Base-by-base conservation (phyloP, 2,329 filamentous ascomycete species). In the Beauveria scarabaeidicola region DNA sequence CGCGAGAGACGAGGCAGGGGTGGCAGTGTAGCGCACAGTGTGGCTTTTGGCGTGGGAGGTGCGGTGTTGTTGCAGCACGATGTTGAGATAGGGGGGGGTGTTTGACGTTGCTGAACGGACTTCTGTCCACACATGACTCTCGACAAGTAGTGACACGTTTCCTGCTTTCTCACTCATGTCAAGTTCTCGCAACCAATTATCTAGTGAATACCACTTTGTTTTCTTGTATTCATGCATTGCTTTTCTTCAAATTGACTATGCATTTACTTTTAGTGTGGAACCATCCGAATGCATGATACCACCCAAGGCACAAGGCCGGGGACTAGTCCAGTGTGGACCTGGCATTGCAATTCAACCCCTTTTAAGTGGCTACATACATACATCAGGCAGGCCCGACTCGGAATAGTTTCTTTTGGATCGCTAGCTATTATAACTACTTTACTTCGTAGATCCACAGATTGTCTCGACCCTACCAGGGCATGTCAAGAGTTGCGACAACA, bases 301-400 rank as follows among this genome's bases (percentile, higher is more conserved):
- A 40, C 43, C 38, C 29, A 47, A 40, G 27, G 8, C 19, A 38
- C 52, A 50, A 11, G 23, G 23, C 2, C 7, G 36, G 17, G 23
- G 27, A 3, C 9, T 4, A 17, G 32, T 17, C 41, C 5, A 4
- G 27, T 43, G 55, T 50, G 55, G 55, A 32, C 36, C 55, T 23
- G 7, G 55, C 27, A 58, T 58, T 51, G 25, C 55, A 32, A 58
- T 58, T 58, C 25, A 27, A 32, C 47, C 47, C 46, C 55, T 25
- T 52, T 58, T 58, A 17, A 58, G 55, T 58, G 55, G 55, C 29
- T 55, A 41, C 11, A 15, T 55, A 41, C 11, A 15, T 11, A 17
- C 29, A 23, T 44, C 10, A 50, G 32, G 32, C 21, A 17, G 9
- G 11, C 27, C 19, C 19, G 17, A 13, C 48, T 52, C 48, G 23